Conservation (phyloP, 768 basidiomycete genomes). For the Imleria badia region DNA sequence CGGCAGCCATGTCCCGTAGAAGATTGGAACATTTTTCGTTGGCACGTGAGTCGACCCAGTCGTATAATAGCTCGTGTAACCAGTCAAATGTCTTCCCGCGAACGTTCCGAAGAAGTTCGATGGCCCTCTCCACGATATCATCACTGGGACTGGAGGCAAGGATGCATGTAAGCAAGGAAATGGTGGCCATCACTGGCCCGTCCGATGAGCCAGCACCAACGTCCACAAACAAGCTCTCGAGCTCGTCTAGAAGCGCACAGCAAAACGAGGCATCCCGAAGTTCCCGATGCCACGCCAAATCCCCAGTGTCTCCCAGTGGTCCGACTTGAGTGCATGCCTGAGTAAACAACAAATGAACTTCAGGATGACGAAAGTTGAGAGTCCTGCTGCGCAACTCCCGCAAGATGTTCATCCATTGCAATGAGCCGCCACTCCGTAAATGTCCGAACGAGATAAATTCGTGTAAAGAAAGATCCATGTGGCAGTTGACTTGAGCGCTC, state of each 20-base stretch:
- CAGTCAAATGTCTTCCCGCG: not conserved
- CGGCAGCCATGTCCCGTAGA: too few species aligned
- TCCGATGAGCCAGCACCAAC: not conserved
- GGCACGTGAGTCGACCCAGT: not conserved
- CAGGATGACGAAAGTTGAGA: not conserved
- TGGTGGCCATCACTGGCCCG: not conserved
- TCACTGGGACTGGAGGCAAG: not conserved
- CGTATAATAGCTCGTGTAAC: not conserved
- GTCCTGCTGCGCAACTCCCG: not conserved
- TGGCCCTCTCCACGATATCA: not conserved
- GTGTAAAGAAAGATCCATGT: not conserved
- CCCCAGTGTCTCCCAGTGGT: not conserved
- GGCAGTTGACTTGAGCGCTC: not conserved
- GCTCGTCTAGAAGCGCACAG: not conserved
- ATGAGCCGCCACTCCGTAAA: not conserved
- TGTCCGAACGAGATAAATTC: not conserved
- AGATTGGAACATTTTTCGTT: too few species aligned
- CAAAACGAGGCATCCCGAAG: not conserved
- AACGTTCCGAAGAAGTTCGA: not conserved
- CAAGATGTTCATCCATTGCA: not conserved
- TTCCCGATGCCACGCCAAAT: not conserved
- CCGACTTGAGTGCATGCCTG: not conserved
- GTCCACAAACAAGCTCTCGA: not conserved
- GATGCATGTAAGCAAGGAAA: not conserved
- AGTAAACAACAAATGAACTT: not conserved